A percentile compares a stretch with the other conserved stretches of the same genome.
Conservation (phyloP, 2,329 filamentous ascomycete genomes). For the Alternaria gaisen region DNA sequence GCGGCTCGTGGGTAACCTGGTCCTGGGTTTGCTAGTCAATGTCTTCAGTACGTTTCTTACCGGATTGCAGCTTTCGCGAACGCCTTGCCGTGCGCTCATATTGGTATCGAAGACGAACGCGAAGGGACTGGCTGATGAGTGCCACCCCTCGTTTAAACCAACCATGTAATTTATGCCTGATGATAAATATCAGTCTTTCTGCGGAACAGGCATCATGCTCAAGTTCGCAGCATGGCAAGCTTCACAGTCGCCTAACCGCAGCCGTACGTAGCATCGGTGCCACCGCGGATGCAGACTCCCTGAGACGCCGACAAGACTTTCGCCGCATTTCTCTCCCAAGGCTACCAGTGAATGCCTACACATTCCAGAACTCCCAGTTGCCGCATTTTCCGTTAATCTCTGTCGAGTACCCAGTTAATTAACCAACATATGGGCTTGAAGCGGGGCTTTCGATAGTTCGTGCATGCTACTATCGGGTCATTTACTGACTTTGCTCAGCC, state of each 20-base stretch:
- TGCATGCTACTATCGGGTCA: conserved; percentile 36
- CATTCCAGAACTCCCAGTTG: conserved; percentile 4
- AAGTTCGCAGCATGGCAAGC: neutral
- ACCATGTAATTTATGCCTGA: neutral
- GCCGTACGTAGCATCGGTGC: neutral
- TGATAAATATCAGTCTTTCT: neutral
- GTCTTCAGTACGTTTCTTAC: conserved; percentile 21
- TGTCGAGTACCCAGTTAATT: conserved; percentile 39
- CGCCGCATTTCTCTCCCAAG: conserved; percentile 7
- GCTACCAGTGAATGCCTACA: neutral
- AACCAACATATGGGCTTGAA: conserved; percentile 40
- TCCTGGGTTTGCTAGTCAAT: conserved; percentile 22
- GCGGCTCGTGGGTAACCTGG: conserved; percentile 16
- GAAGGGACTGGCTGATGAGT: neutral
- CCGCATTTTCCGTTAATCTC: conserved; percentile 31
- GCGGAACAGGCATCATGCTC: neutral
- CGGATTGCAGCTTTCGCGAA: conserved; percentile 18
- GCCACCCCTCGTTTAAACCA: neutral
- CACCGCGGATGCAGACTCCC: neutral
- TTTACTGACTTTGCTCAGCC: conserved; percentile 39
- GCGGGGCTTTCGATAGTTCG: conserved; percentile 40
- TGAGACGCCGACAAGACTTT: conserved; percentile 12
- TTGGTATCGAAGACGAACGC: conserved; percentile 23
- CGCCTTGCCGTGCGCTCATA: conserved; percentile 13
- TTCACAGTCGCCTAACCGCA: conserved; percentile 6